phyloP scores from a whole-genome alignment of 1,284 basidiomycete genomes.

The Ceratobasidium sp. region DNA sequence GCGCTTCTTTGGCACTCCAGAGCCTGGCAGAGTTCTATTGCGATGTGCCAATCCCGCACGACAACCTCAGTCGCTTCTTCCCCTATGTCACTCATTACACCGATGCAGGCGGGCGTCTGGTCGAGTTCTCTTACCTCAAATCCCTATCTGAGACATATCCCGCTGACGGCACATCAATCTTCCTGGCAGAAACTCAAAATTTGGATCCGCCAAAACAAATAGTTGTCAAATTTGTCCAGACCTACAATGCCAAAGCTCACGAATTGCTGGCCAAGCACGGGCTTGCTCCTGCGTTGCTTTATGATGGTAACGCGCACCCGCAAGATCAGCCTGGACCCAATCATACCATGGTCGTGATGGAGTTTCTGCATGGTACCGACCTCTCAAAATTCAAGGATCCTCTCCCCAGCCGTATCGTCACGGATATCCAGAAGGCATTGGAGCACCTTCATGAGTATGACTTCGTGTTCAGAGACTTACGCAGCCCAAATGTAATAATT shows the following conservation, averaged over 20 bases:
- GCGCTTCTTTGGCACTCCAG: background rate
- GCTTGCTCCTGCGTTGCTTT: constrained; percentile 46
- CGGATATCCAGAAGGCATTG: constrained; percentile 15
- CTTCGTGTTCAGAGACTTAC: constrained; percentile 43
- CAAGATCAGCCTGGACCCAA: background rate
- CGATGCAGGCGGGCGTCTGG: background rate
- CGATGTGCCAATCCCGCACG: too few species aligned
- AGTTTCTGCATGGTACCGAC: background rate
- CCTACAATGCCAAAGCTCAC: constrained; percentile 44
- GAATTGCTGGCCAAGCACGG: constrained; percentile 35
- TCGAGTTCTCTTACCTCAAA: too few species aligned
- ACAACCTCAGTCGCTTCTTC: background rate
- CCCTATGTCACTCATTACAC: background rate
- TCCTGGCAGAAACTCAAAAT: too few species aligned
- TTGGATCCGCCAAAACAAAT: background rate
- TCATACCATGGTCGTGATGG: constrained; percentile 25
- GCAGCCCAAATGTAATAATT: constrained; percentile 24
- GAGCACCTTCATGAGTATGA: constrained; percentile 3
- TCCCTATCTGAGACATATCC: too few species aligned
- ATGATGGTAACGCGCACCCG: constrained; percentile 4
- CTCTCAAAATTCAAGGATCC: background rate
- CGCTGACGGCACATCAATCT: too few species aligned
- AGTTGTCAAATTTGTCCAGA: constrained; percentile 48
- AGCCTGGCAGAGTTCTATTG: background rate
- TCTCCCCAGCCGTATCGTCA: background rate